These are phyloP conservation scores for Nothophytophthora sp. DNA, from an alignment of 352 stramenopile genomes.

Conservation along the genomic window DNA sequence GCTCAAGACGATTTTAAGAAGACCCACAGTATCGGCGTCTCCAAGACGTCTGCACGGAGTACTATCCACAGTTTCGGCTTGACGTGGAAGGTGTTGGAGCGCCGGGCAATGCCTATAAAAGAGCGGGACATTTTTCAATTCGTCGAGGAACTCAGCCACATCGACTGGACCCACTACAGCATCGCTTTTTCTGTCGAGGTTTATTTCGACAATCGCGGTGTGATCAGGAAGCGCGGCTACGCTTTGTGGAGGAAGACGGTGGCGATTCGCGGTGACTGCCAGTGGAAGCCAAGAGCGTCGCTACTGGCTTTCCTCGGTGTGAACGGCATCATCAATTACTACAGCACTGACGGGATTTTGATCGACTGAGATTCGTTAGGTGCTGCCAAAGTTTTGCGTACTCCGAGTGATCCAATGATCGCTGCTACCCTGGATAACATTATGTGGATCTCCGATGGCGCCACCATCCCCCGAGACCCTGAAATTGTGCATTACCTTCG, in stretches of 20 bases:
- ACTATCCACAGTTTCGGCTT: slow-evolving; percentile 15
- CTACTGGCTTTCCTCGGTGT: slow-evolving; percentile 12
- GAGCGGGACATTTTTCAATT: slow-evolving; percentile 26
- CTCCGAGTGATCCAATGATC: not conserved
- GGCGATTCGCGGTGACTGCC: slow-evolving; percentile 25
- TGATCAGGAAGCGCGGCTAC: slow-evolving; percentile 29
- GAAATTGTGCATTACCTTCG: slow-evolving; percentile 27
- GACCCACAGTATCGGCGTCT: slow-evolving; percentile 11
- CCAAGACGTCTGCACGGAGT: slow-evolving; percentile 9
- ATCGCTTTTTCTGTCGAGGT: slow-evolving; percentile 29
- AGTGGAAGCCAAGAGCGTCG: slow-evolving; percentile 22
- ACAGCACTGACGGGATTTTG: slow-evolving; percentile 27
- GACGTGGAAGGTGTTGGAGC: slow-evolving; percentile 32
- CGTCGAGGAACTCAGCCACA: slow-evolving; percentile 15
- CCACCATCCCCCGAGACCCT: slow-evolving; percentile 21
- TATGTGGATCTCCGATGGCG: slow-evolving; percentile 35
- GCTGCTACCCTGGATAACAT: slow-evolving; percentile 16
- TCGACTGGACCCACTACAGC: slow-evolving; percentile 19
- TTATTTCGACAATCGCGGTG: slow-evolving; percentile 29
- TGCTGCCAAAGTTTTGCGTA: slow-evolving; percentile 24
- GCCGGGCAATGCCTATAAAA: slow-evolving; percentile 27
- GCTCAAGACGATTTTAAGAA: slow-evolving; percentile 14
- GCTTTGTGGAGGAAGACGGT: slow-evolving; percentile 15
- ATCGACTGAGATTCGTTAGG: slow-evolving; percentile 19
- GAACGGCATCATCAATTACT: slow-evolving; percentile 25